These are phyloP conservation scores for Pelargonium australe DNA, from an alignment of 441 rosid genomes.

Conservation along the genomic window DNA sequence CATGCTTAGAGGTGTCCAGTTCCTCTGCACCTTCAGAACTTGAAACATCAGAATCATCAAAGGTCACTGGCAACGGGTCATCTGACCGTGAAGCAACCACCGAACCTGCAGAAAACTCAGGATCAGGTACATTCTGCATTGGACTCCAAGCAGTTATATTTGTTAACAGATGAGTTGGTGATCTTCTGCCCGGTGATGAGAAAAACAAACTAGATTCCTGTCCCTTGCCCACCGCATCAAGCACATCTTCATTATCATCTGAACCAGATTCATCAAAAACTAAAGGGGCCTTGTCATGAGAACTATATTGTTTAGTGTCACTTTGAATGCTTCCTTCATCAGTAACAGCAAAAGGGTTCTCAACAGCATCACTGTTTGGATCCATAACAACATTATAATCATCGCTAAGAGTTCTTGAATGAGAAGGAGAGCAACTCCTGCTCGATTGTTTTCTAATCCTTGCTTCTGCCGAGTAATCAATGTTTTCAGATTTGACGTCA, in stretches of 20 bases:
- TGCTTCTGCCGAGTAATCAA: slow-evolving; percentile 24
- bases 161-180: slow-evolving; percentile 27
- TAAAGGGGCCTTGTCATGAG: slow-evolving; percentile 28
- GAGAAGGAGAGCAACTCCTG: slow-evolving; percentile 30
- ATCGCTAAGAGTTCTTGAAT: slow-evolving; percentile 32
- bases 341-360: slow-evolving; percentile 36
- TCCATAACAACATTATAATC: slow-evolving; percentile 32
- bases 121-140: slow-evolving; percentile 22
- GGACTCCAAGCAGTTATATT: slow-evolving; percentile 32
- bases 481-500: slow-evolving; percentile 22
- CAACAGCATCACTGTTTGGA: slow-evolving; percentile 28
- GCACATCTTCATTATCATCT: slow-evolving; percentile 35
- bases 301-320: slow-evolving; percentile 28
- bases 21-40: slow-evolving; percentile 52
- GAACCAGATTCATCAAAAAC: slow-evolving; percentile 61
- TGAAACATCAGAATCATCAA: slow-evolving; percentile 52
- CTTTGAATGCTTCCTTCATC: slow-evolving; percentile 27
- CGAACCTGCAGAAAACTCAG: slow-evolving; percentile 37
- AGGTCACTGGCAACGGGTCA: slow-evolving; percentile 31
- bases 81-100: slow-evolving; percentile 31
- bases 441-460: slow-evolving; percentile 35
- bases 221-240: slow-evolving; percentile 28
- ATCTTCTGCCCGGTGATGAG: slow-evolving; percentile 32
- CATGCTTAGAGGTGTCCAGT: slow-evolving; percentile 25
- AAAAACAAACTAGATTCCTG: slow-evolving; percentile 28